phyloP scores from a whole-genome alignment of 345 rosid species.

The Eucalyptus guilfoylei region DNA sequence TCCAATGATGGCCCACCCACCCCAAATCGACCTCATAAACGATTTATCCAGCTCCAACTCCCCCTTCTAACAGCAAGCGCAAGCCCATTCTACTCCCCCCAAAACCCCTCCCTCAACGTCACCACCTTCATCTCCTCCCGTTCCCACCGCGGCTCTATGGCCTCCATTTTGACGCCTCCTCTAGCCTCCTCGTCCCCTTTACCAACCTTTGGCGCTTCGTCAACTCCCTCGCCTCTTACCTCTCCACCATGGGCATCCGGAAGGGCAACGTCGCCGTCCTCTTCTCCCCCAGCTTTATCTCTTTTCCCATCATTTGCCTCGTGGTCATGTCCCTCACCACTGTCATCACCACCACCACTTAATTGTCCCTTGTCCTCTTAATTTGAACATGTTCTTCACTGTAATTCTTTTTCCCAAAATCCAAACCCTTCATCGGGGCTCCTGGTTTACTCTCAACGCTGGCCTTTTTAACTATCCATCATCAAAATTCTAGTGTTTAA shows the following conservation, averaged over 20 bases:
- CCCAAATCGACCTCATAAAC: neutral
- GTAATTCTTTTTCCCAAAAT: neutral
- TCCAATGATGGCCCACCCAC: neutral
- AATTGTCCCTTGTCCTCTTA: neutral
- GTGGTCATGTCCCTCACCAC: neutral
- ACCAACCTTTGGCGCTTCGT: constrained; percentile 54
- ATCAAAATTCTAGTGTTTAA: neutral
- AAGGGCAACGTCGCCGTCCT: neutral
- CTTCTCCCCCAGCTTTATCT: neutral
- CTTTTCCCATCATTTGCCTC: neutral
- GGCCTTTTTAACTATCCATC: neutral
- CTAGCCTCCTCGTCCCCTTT: constrained; percentile 50
- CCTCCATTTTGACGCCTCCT: constrained; percentile 68
- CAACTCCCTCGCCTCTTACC: constrained; percentile 21
- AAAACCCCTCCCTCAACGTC: neutral
- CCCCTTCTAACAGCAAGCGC: neutral
- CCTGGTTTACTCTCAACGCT: neutral
- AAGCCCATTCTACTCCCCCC: neutral
- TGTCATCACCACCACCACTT: neutral
- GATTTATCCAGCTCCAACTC: neutral
- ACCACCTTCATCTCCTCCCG: neutral
- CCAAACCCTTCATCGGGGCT: neutral
- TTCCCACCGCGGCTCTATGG: constrained; percentile 52
- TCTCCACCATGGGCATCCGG: neutral
- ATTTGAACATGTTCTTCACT: neutral